These are phyloP conservation scores for Corynespora cassiicola DNA, from an alignment of 2,329 filamentous ascomycete species.

Conservation along the genomic window DNA sequence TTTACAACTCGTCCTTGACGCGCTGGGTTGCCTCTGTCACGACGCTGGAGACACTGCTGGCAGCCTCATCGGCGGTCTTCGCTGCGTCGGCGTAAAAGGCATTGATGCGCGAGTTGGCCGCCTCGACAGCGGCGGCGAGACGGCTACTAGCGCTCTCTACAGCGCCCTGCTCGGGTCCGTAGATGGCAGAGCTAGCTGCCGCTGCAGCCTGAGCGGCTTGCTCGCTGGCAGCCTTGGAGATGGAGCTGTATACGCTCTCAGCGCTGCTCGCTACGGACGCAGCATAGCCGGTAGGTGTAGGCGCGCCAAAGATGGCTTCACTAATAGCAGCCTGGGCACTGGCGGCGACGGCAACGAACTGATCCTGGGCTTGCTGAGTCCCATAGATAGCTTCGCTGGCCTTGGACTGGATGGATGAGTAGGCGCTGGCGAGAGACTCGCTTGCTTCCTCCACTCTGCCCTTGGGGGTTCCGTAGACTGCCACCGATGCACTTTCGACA, in stretches of 20 bases:
- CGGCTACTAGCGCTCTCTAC: constrained; percentile 53
- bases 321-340: constrained; percentile 64
- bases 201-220: constrained; percentile 42
- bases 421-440: constrained; percentile 60
- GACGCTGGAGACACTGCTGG: constrained; percentile 50
- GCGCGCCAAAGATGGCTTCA: constrained; percentile 63
- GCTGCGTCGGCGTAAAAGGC: constrained; percentile 46
- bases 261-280: constrained; percentile 54
- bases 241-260: constrained; percentile 52
- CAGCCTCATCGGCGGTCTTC: constrained; percentile 53
- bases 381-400: constrained; percentile 64
- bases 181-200: constrained; percentile 53
- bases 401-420: constrained; percentile 56
- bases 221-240: constrained; percentile 53
- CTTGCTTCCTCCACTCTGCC: constrained; percentile 61
- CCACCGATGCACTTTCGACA: constrained; percentile 64
- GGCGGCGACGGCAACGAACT: constrained; percentile 60
- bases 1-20: constrained; percentile 61
- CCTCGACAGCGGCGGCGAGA: constrained; percentile 50
- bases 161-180: constrained; percentile 55
- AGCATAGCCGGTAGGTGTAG: constrained; percentile 52
- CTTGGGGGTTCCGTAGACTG: constrained; percentile 64
- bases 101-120: constrained; percentile 51
- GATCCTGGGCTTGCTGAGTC: constrained; percentile 59
- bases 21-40: constrained; percentile 49